Base-by-base conservation (phyloP, 176 grass and related monocot genomes). In the Paspalum vaginatum region DNA sequence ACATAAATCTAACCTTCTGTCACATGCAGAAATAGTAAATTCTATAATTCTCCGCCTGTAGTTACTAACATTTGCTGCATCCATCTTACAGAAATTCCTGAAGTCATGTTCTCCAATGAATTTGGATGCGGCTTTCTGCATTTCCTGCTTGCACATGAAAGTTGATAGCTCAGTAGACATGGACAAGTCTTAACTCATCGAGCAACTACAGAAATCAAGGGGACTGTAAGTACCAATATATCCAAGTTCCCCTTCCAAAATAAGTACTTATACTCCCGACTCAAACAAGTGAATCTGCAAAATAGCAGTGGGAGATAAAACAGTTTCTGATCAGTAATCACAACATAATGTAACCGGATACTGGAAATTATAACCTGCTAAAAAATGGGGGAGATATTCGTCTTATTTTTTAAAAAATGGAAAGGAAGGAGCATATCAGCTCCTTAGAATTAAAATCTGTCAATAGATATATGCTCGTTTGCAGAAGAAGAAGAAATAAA, bases 31-130 rank as follows among this genome's bases (percentile, higher is more conserved):
- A 81, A 98, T 94, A 81, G 81, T 75, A 90, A 98, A 91, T 79
- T 84, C 81, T 82, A 85, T 94, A 73, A 98, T 98, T 37, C 54
- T 56, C 57, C 95, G 82, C 79, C 71, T 88, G 66, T 89, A 98
- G 74, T 98, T 98, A 82, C 86, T 94, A 72, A 98, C 95, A 80
- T 98, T 98, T 75, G 38, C 77, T 71, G 90, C 95, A 86, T 98
- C 95, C 95, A 98, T 98, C 71, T 98, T 98, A 86, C 92, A 98
- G 51, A 98, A 98, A 84, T 94, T 98, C 84, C 95, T 94, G 49
- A 94, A 98, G 75, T 98, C 95, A 78, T 94, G 90, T 74, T 94
- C 89, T 68, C 95, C 95, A 18, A 91, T 86, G 47, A 98, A 98
- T 77, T 88, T 91, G 45, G 59, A 65, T 69, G 92, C 89, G 49